phyloP scores from a whole-genome alignment of 2,329 filamentous ascomycete genomes.

The Sclerotinia trifoliorum region DNA sequence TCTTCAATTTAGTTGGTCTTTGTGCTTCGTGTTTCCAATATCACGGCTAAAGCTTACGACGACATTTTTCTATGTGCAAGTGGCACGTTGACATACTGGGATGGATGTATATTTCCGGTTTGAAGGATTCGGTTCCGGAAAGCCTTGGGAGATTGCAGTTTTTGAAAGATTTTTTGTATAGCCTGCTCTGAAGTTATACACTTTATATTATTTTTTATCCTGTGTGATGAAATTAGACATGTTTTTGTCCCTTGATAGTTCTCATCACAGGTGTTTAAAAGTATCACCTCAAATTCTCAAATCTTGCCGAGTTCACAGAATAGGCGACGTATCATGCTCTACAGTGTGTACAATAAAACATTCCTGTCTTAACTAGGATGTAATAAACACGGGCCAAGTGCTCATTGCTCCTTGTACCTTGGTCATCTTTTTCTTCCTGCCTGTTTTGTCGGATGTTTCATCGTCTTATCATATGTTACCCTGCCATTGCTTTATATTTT shows the following conservation, averaged over 20 bases:
- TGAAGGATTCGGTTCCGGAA: not conserved
- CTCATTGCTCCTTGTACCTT: not conserved
- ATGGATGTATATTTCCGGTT: not conserved
- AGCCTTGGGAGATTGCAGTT: not conserved
- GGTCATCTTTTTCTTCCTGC: not conserved
- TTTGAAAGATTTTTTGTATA: not conserved
- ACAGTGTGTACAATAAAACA: not conserved
- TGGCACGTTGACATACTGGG: not conserved
- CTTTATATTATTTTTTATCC: not conserved
- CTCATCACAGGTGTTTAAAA: not conserved
- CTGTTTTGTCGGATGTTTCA: not conserved
- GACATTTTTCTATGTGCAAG: not conserved
- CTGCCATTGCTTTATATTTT: not conserved
- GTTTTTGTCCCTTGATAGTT: not conserved
- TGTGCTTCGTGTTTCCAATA: not conserved
- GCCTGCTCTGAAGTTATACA: not conserved
- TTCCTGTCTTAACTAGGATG: not conserved
- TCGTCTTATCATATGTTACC: not conserved
- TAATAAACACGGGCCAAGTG: not conserved
- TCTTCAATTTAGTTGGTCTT: constrained; percentile 3
- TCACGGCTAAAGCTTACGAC: constrained; percentile 22
- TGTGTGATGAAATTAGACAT: not conserved
- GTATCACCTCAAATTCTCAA: not conserved
- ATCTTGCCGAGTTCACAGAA: not conserved
- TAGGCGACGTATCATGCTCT: not conserved